Percentiles rank a stretch among this genome's conserved stretches.
Evolutionary conservation across 768 basidiomycete genomes (phyloP).

Genomic region (Boletus huronensis): DNA sequence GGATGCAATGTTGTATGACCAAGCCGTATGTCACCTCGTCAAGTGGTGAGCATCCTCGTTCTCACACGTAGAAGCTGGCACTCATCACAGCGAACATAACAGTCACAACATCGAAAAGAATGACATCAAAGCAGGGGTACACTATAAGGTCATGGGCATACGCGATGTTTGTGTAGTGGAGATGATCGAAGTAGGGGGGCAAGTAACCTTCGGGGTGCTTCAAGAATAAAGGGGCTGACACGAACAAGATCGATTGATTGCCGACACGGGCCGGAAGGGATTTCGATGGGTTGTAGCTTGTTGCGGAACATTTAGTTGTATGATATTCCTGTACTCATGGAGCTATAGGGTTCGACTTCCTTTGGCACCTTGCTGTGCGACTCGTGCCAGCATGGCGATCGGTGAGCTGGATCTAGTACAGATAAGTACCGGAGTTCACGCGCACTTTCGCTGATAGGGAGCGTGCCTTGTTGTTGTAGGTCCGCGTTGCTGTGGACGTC

Average conservation of each 20-base stretch:
- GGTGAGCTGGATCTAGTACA: not conserved
- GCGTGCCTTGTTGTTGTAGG: conserved; percentile 10
- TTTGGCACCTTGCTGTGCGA: conserved; percentile 15
- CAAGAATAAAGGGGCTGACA: conserved; percentile 1
- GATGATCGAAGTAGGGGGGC: not conserved
- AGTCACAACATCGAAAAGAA: conserved; percentile 3
- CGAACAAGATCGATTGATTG: not conserved
- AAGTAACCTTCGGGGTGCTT: conserved; percentile 5
- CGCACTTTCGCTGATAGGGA: conserved; percentile 7
- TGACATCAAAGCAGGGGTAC: not conserved
- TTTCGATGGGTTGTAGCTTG: not conserved
- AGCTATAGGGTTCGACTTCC: not conserved
- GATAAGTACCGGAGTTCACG: not conserved
- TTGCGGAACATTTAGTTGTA: not conserved
- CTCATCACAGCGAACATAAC: not conserved
- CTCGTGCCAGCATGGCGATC: not conserved
- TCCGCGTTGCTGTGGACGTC: conserved; percentile 17
- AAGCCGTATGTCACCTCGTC: not conserved
- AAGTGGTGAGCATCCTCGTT: not conserved
- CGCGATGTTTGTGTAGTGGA: not conserved
- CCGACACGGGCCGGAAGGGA: not conserved
- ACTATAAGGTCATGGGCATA: not conserved
- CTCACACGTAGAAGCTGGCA: too few species aligned
- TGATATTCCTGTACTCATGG: conserved; percentile 1
- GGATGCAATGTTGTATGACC: not conserved